phyloP scores from a whole-genome alignment of 2,329 filamentous ascomycete genomes.

The Hypocrella siamensis region DNA sequence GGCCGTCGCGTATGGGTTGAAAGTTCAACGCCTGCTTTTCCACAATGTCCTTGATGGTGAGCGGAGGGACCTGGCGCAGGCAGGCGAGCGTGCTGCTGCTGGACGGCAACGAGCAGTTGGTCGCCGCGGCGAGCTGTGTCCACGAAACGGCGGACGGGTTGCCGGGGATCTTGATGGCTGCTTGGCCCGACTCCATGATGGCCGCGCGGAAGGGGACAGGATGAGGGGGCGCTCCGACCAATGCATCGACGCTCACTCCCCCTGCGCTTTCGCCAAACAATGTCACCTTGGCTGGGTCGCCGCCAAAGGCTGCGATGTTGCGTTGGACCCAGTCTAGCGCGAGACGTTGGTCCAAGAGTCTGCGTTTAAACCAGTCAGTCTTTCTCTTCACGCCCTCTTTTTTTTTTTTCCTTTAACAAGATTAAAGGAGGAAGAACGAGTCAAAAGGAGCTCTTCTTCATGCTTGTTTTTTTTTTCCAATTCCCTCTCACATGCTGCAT shows the following conservation, averaged over 20 bases:
- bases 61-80: constrained; percentile 1
- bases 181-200: constrained; percentile 3
- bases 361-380: too few species aligned
- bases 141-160: constrained; percentile 1
- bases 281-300: constrained; percentile 43
- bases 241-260: constrained; percentile 31
- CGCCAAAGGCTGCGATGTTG: constrained; percentile 47
- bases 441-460: too few species aligned
- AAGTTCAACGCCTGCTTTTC: background rate
- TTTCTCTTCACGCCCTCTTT: background rate
- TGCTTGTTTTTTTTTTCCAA: too few species aligned
- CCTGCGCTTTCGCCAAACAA: constrained; percentile 43
- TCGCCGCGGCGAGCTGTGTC: background rate
- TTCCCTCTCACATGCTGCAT: too few species aligned
- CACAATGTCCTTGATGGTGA: background rate
- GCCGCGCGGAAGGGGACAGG: constrained; percentile 3
- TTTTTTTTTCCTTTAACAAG: background rate
- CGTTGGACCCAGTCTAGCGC: constrained; percentile 45
- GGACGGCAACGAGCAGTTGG: background rate
- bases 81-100: constrained; percentile 1
- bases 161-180: background rate
- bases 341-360: constrained; percentile 31
- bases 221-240: background rate
- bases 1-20: background rate
- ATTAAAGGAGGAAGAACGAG: too few species aligned